Base-by-base conservation (phyloP, 2,329 filamentous ascomycete genomes). In the Aspergillus neoniger region DNA sequence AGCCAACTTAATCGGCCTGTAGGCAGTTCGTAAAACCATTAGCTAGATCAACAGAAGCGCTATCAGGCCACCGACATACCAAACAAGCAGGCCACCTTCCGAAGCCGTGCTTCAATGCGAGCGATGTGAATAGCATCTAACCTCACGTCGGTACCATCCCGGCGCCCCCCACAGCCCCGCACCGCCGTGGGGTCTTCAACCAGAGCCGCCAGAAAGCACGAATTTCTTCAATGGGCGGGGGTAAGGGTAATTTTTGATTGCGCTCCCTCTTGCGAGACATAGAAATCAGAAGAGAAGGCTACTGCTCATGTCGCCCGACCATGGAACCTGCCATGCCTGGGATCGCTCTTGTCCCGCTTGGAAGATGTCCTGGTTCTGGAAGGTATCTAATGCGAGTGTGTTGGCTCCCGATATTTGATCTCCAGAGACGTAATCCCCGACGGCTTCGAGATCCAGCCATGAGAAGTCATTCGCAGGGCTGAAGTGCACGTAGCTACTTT, bases 371-470 rank as follows among this genome's bases (percentile, higher is more conserved):
- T 69, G 61, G 55, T 74, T 76, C 48, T 74, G 71, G 58, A 75
- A 74, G 5, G 74, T 62, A 59, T 77, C 73, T 41, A 76, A 62
- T 3, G 74, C 75, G 15, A 78, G 57, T n/a, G 77, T 62, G 21
- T 72, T 72, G 8, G 70, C 61, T 12, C 70, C 70, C 2, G 74
- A 63, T 21, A 77, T 76, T 51, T 75, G 77, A 54, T 81, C 79
- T 3, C 79, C 78, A 4, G 78, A 80, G 19, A 82, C 82, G 66
- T 84, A 86, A 63, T 87, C 84, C 0, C 84, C 84, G 2, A 87
- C 80, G 1, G 85, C 85, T 59, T 84, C 83, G 5, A 88, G 74
- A 67, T 87, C 84, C 1, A 86, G 77, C 85, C 85, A 88, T 0
- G 84, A 86, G 71, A 88, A 87, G 47, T 85, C 82, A 55, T 86